Evolutionary conservation across 169 alveolate species (phyloP).

Genomic region (Cryptosporidium viatorum): DNA sequence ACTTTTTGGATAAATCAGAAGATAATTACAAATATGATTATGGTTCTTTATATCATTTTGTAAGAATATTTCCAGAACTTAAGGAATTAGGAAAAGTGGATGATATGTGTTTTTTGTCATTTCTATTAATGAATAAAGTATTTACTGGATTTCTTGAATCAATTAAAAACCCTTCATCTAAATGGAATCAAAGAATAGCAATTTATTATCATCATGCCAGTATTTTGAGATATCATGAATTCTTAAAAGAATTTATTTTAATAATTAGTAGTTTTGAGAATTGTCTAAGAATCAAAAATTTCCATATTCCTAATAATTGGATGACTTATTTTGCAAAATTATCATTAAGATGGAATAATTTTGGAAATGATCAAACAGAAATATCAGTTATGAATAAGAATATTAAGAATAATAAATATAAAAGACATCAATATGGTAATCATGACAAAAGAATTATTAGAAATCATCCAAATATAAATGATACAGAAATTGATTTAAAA

Average conservation of each 20-base stretch:
- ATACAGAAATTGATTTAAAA: neutral
- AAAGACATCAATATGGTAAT: neutral
- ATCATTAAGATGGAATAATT: constrained; percentile 64
- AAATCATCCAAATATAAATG: neutral
- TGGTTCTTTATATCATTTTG: constrained; percentile 53
- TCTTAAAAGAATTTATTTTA: constrained; percentile 25
- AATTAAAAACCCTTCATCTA: constrained; percentile 38
- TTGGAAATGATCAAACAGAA: constrained; percentile 36
- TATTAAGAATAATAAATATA: neutral
- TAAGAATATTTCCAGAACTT: constrained; percentile 63
- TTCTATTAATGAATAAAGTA: constrained; percentile 43
- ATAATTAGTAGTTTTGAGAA: constrained; percentile 39
- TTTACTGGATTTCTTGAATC: constrained; percentile 55
- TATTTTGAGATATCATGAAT: constrained; percentile 48
- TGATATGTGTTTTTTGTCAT: constrained; percentile 73
- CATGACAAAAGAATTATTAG: neutral
- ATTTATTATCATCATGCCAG: constrained; percentile 63
- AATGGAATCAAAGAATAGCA: constrained; percentile 50
- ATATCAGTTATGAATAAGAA: neutral
- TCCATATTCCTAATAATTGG: constrained; percentile 65
- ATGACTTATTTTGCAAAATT: constrained; percentile 62
- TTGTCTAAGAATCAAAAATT: constrained; percentile 28
- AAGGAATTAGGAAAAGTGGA: constrained; percentile 41
- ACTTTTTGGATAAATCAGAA: neutral
- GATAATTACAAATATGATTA: neutral